Evolutionary conservation across 108 stramenopile species (phyloP), one percentile per base, ranked within the genome.

Genomic region (Ochromonas danica): DNA sequence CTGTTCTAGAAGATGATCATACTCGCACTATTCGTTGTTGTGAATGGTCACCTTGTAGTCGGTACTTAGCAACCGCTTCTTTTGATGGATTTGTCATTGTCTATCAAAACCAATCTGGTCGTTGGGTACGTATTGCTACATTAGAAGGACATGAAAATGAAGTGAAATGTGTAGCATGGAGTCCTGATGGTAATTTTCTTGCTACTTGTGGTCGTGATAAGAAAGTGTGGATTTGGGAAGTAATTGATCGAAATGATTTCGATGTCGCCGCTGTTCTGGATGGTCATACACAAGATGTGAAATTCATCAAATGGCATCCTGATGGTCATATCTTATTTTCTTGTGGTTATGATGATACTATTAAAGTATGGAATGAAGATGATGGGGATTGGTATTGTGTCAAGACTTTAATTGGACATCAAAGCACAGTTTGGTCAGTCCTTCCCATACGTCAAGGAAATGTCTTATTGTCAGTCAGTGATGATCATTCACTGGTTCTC

Each of bases 171-270:
- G 88, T 96, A 0, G 83, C 89, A 3, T 99, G 94, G 94, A 96
- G 92, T 85, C 72, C 84, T 1, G 93, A 92, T 1, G 98, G 94
- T 1, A 85, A 88, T 0, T 77, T 94, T 30, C 81, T 99, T 41
- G 98, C 98, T 1, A 95, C 93, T 38, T 96, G 95, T 78, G 92
- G 94, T 27, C 86, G 97, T n/a, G 97, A 97, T 85, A 99, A 99
- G 79, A 92, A 90, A 43, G 92, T 99, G 57, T 99, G 98, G 98
- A 84, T 99, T 60, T 99, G 96, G 97, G 95, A 98, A 81, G 91
- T 89, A 42, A 36, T 33, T 88, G 89, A 79, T 77, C 92, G 33
- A 86, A 67, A 87, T 1, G 93, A 91, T 61, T 96, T 94, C 84
- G 95, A 96, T 80, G 94, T 94, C 83, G 75, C 95, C 0, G 90